Evolutionary conservation across 192 early-diverging fungal genomes (phyloP).

Genomic region (Lobulomyces angularis): DNA sequence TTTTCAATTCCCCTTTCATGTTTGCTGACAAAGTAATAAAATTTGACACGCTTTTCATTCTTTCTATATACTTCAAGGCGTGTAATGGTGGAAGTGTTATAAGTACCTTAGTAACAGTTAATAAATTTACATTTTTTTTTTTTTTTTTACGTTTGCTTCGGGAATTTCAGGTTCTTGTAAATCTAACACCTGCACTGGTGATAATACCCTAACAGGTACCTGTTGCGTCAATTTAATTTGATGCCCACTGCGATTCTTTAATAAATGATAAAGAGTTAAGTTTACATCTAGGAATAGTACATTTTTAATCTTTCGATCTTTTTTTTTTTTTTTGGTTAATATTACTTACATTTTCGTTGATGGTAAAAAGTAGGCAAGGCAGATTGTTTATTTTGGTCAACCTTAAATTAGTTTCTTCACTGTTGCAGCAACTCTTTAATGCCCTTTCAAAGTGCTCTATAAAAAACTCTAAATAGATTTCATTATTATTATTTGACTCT

Average conservation of each 20-base stretch:
- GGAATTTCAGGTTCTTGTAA: slow-evolving; percentile 48
- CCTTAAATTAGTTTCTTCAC: slow-evolving; percentile 29
- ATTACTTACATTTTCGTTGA: slow-evolving; percentile 20
- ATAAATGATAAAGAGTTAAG: slow-evolving; percentile 2
- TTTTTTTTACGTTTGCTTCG: slow-evolving; percentile 17
- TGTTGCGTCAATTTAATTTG: slow-evolving; percentile 36
- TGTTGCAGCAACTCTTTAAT: slow-evolving; percentile 29
- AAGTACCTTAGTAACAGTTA: slow-evolving; percentile 32
- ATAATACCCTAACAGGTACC: slow-evolving; percentile 44
- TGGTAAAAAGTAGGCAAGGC: slow-evolving; percentile 34
- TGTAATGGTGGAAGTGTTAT: slow-evolving; percentile 66
- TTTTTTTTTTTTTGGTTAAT: slow-evolving; percentile 8
- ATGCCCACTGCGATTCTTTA: slow-evolving; percentile 29
- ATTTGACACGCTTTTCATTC: slow-evolving; percentile 49
- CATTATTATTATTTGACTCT: slow-evolving; percentile 38
- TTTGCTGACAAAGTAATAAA: slow-evolving; percentile 59
- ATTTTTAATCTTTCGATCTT: neutral
- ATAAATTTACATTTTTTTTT: neutral
- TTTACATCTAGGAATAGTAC: neutral
- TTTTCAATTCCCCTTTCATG: slow-evolving; percentile 47
- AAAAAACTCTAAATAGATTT: slow-evolving; percentile 58
- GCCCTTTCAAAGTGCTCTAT: slow-evolving; percentile 55
- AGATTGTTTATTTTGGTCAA: slow-evolving; percentile 52
- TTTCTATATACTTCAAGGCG: slow-evolving; percentile 50
- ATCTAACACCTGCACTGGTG: slow-evolving; percentile 34